phyloP scores from a whole-genome alignment of 768 basidiomycete genomes.

The Mycena chlorophos region DNA sequence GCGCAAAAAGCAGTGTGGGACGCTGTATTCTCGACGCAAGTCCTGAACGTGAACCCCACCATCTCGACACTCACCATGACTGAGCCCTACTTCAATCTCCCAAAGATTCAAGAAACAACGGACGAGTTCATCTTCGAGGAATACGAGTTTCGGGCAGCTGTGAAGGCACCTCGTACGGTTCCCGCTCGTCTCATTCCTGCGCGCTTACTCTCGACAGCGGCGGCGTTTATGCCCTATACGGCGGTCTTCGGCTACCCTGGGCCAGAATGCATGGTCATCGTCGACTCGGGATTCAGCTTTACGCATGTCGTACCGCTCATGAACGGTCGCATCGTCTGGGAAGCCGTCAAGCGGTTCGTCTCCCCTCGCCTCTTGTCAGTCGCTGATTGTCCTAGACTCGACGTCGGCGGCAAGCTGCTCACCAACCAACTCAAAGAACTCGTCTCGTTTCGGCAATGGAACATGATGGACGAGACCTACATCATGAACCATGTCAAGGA shows the following conservation, averaged over 20 bases:
- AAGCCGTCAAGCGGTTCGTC: slow-evolving; percentile 80
- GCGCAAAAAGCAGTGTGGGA: slow-evolving; percentile 95
- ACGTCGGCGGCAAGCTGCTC: slow-evolving; percentile 92
- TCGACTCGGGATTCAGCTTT: slow-evolving; percentile 93
- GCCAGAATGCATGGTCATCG: slow-evolving; percentile 78
- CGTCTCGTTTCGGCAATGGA: slow-evolving; percentile 94
- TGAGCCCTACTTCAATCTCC: slow-evolving; percentile 92
- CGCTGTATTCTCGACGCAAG: slow-evolving; percentile 74
- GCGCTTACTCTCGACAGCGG: slow-evolving; percentile 56
- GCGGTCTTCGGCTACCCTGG: slow-evolving; percentile 59
- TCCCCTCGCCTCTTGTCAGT: too few species aligned
- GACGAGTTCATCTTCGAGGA: slow-evolving; percentile 97
- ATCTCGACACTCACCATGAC: slow-evolving; percentile 81
- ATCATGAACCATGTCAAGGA: slow-evolving; percentile 95
- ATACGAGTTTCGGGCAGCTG: slow-evolving; percentile 87
- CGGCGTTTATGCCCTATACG: slow-evolving; percentile 76
- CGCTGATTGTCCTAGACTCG: slow-evolving; percentile 59
- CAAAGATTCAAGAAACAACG: slow-evolving; percentile 88
- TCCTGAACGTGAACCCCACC: slow-evolving; percentile 71
- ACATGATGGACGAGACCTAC: slow-evolving; percentile 96
- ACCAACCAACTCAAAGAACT: slow-evolving; percentile 95
- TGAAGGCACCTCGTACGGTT: slow-evolving; percentile 78
- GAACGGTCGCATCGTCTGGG: slow-evolving; percentile 71
- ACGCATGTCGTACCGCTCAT: slow-evolving; percentile 89
- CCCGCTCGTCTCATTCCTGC: slow-evolving; percentile 1